Conservation (phyloP, 176 grass and related monocot species). For the Miscanthus lutarioriparius region DNA sequence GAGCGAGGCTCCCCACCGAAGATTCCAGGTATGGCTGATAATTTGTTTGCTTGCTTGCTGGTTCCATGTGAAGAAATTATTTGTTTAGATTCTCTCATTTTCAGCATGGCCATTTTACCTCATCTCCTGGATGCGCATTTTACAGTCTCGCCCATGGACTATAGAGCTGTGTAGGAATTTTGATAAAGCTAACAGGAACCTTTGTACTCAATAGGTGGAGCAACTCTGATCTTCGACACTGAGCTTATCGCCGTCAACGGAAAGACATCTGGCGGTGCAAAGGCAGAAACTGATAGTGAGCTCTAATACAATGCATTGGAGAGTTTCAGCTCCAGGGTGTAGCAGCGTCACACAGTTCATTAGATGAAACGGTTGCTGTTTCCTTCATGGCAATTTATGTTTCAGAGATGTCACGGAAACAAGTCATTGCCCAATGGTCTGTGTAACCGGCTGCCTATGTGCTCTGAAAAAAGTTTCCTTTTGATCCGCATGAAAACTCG, state of each 20-base stretch:
- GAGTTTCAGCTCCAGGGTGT: not conserved
- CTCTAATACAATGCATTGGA: constrained; percentile 33
- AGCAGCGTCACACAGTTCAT: not conserved
- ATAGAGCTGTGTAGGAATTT: not conserved
- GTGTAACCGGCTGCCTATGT: not conserved
- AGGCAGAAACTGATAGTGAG: constrained; percentile 41
- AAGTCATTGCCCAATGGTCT: not conserved
- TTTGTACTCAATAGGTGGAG: constrained; percentile 59
- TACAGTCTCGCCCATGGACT: not conserved
- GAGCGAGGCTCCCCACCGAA: constrained; percentile 85
- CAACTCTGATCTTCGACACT: constrained; percentile 81
- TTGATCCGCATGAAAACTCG: not conserved
- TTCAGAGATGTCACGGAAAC: not conserved
- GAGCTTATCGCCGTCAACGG: constrained; percentile 86
- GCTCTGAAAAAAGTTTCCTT: not conserved
- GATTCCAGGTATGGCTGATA: constrained; percentile 69
- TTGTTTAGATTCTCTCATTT: constrained; percentile 4
- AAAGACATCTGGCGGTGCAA: constrained; percentile 38
- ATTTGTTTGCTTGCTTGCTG: constrained; percentile 43
- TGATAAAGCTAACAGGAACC: not conserved
- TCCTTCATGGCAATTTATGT: too few relatives aligned
- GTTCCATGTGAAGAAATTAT: constrained; percentile 27
- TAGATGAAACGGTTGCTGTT: not conserved
- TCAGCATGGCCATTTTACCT: constrained; percentile 5
- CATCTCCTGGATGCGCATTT: not conserved